Evolutionary conservation across 768 basidiomycete genomes (phyloP).

Genomic region (Cystofilobasidium ferigula): DNA sequence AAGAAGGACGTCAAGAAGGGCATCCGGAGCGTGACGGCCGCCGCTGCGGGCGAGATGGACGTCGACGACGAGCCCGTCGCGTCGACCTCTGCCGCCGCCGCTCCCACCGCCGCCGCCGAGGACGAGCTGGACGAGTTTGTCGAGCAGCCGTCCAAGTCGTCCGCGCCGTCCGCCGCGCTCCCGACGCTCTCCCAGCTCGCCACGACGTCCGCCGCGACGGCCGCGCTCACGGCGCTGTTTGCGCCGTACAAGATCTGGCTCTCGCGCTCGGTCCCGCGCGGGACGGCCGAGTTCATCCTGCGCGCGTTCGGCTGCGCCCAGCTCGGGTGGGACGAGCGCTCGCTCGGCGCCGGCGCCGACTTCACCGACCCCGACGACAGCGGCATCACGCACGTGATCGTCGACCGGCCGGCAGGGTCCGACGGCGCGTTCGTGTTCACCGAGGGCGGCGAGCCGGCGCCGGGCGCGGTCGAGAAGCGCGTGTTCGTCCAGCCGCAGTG

Average conservation of each 20-base stretch:
- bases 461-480: constrained; percentile 47
- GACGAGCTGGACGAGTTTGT: constrained; percentile 37
- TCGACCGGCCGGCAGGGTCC: constrained; percentile 62
- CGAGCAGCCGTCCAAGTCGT: constrained; percentile 36
- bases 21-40: constrained; percentile 44
- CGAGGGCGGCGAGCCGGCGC: constrained; percentile 45
- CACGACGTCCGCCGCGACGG: constrained; percentile 33
- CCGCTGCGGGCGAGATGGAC: constrained; percentile 17
- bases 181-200: constrained; percentile 43
- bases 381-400: constrained; percentile 85
- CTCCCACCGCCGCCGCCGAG: constrained; percentile 30
- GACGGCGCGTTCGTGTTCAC: constrained; percentile 30
- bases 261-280: constrained; percentile 80
- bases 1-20: constrained; percentile 49
- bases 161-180: constrained; percentile 43
- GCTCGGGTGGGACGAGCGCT: constrained; percentile 67
- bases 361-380: constrained; percentile 47
- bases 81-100: constrained; percentile 29
- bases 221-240: constrained; percentile 53
- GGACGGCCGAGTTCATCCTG: constrained; percentile 87
- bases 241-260: constrained; percentile 81
- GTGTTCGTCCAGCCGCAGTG: constrained; percentile 95
- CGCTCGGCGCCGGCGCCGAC: constrained; percentile 56
- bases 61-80: constrained; percentile 30
- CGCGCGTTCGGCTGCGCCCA: constrained; percentile 74